These are phyloP conservation scores for Torrubiellomyces zombiae DNA, from an alignment of 2,329 filamentous ascomycete species.

Conservation along the genomic window DNA sequence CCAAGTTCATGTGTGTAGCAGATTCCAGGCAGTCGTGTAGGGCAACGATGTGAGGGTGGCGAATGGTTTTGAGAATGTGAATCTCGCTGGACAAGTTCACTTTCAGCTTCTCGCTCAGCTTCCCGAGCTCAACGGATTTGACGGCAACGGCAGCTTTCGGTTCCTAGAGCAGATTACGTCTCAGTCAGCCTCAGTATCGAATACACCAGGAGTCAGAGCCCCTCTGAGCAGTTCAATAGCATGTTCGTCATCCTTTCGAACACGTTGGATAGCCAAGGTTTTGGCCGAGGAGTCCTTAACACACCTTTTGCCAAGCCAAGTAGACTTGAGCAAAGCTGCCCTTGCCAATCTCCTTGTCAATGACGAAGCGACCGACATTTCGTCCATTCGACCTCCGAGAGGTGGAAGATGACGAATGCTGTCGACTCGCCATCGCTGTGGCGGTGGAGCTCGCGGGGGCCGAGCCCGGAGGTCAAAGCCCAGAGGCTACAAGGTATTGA, in stretches of 20 bases:
- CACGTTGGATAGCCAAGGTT: too few relatives aligned
- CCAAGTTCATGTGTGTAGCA: slow-evolving; percentile 74
- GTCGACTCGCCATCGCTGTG: slow-evolving; percentile 22
- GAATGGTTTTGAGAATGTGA: slow-evolving; percentile 79
- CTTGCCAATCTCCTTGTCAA: slow-evolving; percentile 83
- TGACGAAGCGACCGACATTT: slow-evolving; percentile 57
- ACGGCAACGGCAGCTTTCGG: slow-evolving; percentile 75
- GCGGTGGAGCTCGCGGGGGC: slow-evolving; percentile 18
- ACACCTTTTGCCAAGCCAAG: slow-evolving; percentile 65
- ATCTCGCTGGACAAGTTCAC: slow-evolving; percentile 95
- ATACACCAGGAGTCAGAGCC: too few relatives aligned
- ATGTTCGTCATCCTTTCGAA: too few relatives aligned
- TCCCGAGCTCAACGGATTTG: slow-evolving; percentile 84
- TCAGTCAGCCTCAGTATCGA: too few relatives aligned
- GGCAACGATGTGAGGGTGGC: slow-evolving; percentile 92
- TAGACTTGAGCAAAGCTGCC: slow-evolving; percentile 97
- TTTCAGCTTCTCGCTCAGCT: slow-evolving; percentile 88
- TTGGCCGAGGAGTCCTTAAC: slow-evolving; percentile 2
- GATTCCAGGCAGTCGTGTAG: slow-evolving; percentile 90
- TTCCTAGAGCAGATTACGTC: slow-evolving; percentile 34
- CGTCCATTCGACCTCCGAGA: slow-evolving; percentile 18
- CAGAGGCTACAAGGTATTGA: slow-evolving; percentile 20
- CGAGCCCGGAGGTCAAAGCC: too few relatives aligned
- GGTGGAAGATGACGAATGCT: slow-evolving; percentile 19
- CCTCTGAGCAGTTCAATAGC: too few relatives aligned